These are phyloP conservation scores for Rhodomyrtus tomentosa DNA, from an alignment of 345 rosid genomes.

Conservation along the genomic window DNA sequence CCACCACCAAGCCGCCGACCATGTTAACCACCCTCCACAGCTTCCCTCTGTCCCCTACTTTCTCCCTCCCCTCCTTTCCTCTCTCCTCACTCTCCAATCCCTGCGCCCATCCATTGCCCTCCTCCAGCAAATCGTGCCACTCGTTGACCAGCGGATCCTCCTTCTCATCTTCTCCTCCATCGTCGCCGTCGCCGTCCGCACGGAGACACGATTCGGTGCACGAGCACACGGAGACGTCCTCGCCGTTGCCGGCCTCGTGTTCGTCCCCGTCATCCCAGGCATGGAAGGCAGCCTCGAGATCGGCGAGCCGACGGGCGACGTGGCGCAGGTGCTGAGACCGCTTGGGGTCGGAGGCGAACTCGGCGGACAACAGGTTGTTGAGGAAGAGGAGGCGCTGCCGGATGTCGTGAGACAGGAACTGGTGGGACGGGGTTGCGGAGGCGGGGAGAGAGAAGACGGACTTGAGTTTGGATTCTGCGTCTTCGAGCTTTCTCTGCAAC, in stretches of 20 bases:
- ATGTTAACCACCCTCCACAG: background rate
- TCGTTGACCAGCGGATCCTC: background rate
- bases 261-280: constrained; percentile 5
- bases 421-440: background rate
- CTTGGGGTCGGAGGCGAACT: constrained; percentile 18
- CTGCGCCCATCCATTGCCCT: background rate
- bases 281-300: constrained; percentile 11
- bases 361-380: constrained; percentile 26
- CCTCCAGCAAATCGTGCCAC: background rate
- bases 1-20: background rate
- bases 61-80: background rate
- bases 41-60: background rate
- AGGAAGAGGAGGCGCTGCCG: constrained; percentile 25
- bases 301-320: constrained; percentile 7
- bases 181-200: background rate
- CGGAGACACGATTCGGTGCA: constrained; percentile 10
- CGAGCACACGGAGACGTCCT: constrained; percentile 8
- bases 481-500: constrained; percentile 30
- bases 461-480: constrained; percentile 17
- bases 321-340: constrained; percentile 16
- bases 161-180: background rate
- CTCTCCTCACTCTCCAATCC: background rate
- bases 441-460: constrained; percentile 6
- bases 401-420: constrained; percentile 10
- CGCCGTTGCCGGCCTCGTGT: background rate